phyloP scores from a whole-genome alignment of 306 rosid genomes.

The Castanospermum australe region DNA sequence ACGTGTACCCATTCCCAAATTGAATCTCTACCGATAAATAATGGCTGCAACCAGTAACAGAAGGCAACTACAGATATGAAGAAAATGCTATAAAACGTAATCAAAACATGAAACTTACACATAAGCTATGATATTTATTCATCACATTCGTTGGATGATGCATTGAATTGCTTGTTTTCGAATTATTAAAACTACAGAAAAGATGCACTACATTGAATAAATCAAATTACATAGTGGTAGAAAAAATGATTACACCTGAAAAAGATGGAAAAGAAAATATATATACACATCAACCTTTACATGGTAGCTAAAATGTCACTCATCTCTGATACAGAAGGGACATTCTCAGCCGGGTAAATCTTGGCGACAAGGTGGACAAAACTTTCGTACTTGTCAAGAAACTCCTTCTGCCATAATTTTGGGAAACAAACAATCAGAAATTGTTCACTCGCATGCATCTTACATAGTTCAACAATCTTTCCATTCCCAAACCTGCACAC shows the following conservation, averaged over 20 bases:
- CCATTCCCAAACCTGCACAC: neutral
- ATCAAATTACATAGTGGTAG: conserved; percentile 23
- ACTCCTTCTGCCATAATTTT: conserved; percentile 74
- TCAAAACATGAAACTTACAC: neutral
- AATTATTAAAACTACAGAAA: neutral
- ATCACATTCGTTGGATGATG: neutral
- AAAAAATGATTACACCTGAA: conserved; percentile 11
- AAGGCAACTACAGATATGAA: neutral
- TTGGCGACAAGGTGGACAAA: conserved; percentile 82
- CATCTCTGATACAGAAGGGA: conserved; percentile 67
- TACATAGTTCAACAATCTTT: neutral
- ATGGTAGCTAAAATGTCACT: conserved; percentile 66
- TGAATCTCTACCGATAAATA: too few species aligned
- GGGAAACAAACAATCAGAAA: conserved; percentile 27
- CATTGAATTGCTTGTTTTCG: neutral
- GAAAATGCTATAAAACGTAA: neutral
- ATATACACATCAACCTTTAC: conserved; percentile 40
- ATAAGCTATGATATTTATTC: neutral
- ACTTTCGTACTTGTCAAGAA: conserved; percentile 82
- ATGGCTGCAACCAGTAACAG: neutral
- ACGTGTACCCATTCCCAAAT: too few species aligned
- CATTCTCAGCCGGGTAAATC: conserved; percentile 75
- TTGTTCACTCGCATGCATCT: neutral
- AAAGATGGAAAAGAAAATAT: neutral
- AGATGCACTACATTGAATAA: neutral